Percentiles rank a stretch among this genome's conserved stretches.
Evolutionary conservation across 257 asterid species (phyloP).

Genomic region (Coffea canephora): DNA sequence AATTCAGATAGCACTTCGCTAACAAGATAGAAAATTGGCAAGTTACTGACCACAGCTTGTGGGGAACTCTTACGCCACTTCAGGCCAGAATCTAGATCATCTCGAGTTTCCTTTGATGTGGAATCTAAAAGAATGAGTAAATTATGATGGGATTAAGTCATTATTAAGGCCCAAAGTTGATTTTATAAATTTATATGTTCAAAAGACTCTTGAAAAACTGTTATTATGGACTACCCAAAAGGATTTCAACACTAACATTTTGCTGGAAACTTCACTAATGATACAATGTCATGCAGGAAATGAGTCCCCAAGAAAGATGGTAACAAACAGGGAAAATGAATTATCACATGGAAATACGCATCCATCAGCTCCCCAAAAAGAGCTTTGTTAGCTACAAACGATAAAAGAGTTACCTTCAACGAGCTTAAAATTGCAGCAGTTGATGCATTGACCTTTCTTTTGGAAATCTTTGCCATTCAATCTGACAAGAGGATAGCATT

Average conservation of each 20-base stretch:
- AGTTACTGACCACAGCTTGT: conserved; percentile 46
- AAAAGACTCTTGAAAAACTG: neutral
- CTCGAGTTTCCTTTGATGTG: conserved; percentile 34
- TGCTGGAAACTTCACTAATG: neutral
- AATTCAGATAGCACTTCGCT: conserved; percentile 15
- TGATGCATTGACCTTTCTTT: conserved; percentile 22
- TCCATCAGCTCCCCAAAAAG: neutral
- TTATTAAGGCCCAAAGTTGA: neutral
- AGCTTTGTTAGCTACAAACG: neutral
- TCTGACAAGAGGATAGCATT: conserved; percentile 38
- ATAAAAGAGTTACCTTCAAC: conserved; percentile 38
- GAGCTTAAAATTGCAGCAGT: conserved; percentile 19
- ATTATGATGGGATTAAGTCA: neutral
- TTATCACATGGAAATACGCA: conserved; percentile 2
- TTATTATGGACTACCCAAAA: neutral
- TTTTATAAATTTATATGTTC: neutral
- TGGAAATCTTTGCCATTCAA: conserved; percentile 30
- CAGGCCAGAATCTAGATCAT: conserved; percentile 33
- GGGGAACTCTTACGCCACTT: conserved; percentile 53
- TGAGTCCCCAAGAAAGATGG: neutral
- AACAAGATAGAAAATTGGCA: conserved; percentile 16
- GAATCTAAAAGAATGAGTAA: conserved; percentile 35
- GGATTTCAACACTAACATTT: neutral
- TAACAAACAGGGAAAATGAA: conserved; percentile 1
- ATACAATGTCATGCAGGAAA: neutral